A percentile compares a stretch with the other conserved stretches of the same genome.
Conservation (phyloP, 192 early-diverging fungal genomes). For the Backusella westeae region DNA sequence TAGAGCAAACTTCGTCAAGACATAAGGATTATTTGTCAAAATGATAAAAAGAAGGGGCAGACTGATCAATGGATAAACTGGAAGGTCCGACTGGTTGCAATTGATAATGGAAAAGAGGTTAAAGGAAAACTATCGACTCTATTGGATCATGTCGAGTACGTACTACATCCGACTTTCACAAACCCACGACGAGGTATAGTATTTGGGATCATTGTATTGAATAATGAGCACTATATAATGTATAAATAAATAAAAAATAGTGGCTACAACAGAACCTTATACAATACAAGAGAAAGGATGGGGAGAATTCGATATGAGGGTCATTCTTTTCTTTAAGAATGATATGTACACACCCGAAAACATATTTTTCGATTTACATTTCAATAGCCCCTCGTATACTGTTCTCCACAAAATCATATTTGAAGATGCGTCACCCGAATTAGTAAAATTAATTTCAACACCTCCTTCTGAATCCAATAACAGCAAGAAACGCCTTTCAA, state of each 20-base stretch:
- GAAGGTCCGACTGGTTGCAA: conserved; percentile 44
- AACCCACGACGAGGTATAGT: conserved; percentile 40
- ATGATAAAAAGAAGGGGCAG: conserved; percentile 6
- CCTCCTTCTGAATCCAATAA: not conserved
- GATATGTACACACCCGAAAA: conserved; percentile 37
- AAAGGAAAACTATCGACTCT: conserved; percentile 31
- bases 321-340: conserved; percentile 47
- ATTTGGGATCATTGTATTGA: not conserved
- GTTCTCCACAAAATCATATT: conserved; percentile 35
- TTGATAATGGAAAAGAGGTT: conserved; percentile 40
- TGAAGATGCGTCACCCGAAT: conserved; percentile 10
- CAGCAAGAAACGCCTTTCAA: not conserved
- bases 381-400: conserved; percentile 42
- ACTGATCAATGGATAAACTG: conserved; percentile 44
- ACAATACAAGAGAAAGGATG: conserved; percentile 53
- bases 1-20: conserved; percentile 22
- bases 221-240: not conserved
- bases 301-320: conserved; percentile 62
- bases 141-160: conserved; percentile 48
- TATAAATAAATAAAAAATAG: conserved; percentile 23
- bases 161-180: conserved; percentile 50
- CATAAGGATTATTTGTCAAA: conserved; percentile 25
- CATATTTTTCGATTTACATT: conserved; percentile 54
- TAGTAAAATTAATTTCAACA: not conserved
- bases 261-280: conserved; percentile 48